Conservation (phyloP, 768 basidiomycete genomes). For the Trametes cinnabarina region DNA sequence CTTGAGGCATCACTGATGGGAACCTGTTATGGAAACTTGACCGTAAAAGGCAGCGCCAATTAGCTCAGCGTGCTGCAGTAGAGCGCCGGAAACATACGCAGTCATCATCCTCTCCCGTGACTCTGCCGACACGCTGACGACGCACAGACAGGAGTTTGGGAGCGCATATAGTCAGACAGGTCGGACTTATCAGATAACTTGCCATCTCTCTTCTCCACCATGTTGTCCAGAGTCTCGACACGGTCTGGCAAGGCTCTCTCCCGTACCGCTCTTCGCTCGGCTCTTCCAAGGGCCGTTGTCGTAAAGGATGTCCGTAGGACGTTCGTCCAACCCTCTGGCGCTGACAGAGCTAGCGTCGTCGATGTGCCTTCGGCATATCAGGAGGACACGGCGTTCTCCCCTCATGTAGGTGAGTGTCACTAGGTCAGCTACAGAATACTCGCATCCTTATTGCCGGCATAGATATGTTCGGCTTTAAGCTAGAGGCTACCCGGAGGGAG, state of each 20-base stretch:
- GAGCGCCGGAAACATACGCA: constrained; percentile 1
- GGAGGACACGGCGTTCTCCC: constrained; percentile 67
- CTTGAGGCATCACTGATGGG: constrained; percentile 8
- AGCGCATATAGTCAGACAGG: background rate
- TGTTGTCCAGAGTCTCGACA: constrained; percentile 31
- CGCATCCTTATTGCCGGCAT: background rate
- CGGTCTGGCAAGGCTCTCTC: constrained; percentile 26
- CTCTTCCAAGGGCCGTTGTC: constrained; percentile 6
- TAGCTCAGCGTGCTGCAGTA: background rate
- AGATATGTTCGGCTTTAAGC: constrained; percentile 91
- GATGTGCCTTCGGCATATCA: constrained; percentile 75
- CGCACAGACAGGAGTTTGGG: background rate
- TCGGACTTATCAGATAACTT: constrained; percentile 29
- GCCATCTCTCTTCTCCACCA: constrained; percentile 23
- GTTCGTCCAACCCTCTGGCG: constrained; percentile 79
- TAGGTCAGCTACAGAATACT: background rate
- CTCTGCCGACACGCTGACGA: constrained; percentile 6
- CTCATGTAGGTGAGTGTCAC: constrained; percentile 58
- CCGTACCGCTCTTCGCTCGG: constrained; percentile 22
- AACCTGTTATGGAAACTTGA: background rate
- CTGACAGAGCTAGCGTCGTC: constrained; percentile 80
- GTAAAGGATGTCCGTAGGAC: constrained; percentile 41
- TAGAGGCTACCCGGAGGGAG: constrained; percentile 62
- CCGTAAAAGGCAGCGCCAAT: background rate
- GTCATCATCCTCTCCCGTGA: constrained; percentile 5